Conservation (phyloP, 208 protist species). For the Trypanosoma caninum region DNA sequence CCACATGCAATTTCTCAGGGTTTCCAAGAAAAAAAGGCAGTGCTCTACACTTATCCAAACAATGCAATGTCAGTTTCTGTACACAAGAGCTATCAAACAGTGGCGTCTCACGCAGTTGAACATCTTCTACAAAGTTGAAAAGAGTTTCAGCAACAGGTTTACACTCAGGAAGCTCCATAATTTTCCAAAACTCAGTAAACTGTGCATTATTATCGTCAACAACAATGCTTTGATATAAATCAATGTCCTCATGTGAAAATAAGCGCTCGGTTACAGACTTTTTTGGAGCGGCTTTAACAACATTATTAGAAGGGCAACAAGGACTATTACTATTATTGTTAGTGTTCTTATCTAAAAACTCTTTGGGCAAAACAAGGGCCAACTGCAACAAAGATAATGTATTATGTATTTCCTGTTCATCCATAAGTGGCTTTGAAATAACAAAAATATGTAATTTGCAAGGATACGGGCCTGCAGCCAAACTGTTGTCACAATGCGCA, state of each 20-base stretch:
- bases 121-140: constrained; percentile 44
- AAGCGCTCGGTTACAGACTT: neutral
- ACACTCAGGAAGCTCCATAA: constrained; percentile 42
- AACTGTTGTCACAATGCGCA: neutral
- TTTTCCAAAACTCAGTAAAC: constrained; percentile 60
- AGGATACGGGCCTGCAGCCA: constrained; percentile 12
- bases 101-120: constrained; percentile 21
- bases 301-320: neutral
- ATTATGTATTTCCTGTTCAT: constrained; percentile 22
- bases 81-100: constrained; percentile 27
- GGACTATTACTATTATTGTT: neutral
- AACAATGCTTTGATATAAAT: constrained; percentile 57
- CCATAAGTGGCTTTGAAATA: constrained; percentile 53
- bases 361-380: neutral
- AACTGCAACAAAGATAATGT: constrained; percentile 1
- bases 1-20: constrained; percentile 18
- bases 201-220: constrained; percentile 62
- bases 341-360: neutral
- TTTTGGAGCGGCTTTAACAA: neutral
- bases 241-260: constrained; percentile 31
- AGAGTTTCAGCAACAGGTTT: constrained; percentile 38
- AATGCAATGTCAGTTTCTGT: constrained; percentile 6
- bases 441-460: constrained; percentile 53
- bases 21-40: constrained; percentile 25
- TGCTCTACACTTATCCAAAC: constrained; percentile 22